Percentiles rank a stretch among this genome's conserved stretches.
These are phyloP conservation scores for Dictyostelium intermedium DNA, from an alignment of 78 protist species.

Conservation along the genomic window DNA sequence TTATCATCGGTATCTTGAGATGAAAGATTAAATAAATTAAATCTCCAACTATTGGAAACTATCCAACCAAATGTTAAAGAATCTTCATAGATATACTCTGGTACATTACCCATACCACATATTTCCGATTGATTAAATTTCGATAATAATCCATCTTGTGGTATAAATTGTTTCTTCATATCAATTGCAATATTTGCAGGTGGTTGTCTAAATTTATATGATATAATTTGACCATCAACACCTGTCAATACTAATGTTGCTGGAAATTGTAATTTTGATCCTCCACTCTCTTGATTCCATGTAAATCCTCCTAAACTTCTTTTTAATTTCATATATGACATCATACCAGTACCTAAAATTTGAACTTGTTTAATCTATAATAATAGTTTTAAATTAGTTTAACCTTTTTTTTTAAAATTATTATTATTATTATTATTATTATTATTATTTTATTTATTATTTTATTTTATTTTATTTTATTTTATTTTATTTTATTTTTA, in stretches of 20 bases:
- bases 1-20: slow-evolving; percentile 13
- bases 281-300: slow-evolving; percentile 26
- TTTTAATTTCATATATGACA: neutral
- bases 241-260: slow-evolving; percentile 26
- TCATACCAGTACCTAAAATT: slow-evolving; percentile 33
- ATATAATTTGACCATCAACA: neutral
- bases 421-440: neutral
- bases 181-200: neutral
- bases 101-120: slow-evolving; percentile 43
- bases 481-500: neutral
- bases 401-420: too few relatives aligned
- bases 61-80: slow-evolving; percentile 41
- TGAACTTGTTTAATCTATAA: slow-evolving; percentile 9
- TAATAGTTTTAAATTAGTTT: neutral
- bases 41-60: neutral
- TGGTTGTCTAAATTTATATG: slow-evolving; percentile 3
- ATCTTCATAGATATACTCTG: slow-evolving; percentile 37
- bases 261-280: slow-evolving; percentile 46
- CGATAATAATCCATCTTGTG: neutral
- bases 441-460: neutral
- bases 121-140: neutral
- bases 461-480: too few relatives aligned
- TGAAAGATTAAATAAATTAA: neutral
- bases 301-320: slow-evolving; percentile 4
- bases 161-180: slow-evolving; percentile 43